Conservation (phyloP, 2,329 filamentous ascomycete species). For the Chalara sp. region DNA sequence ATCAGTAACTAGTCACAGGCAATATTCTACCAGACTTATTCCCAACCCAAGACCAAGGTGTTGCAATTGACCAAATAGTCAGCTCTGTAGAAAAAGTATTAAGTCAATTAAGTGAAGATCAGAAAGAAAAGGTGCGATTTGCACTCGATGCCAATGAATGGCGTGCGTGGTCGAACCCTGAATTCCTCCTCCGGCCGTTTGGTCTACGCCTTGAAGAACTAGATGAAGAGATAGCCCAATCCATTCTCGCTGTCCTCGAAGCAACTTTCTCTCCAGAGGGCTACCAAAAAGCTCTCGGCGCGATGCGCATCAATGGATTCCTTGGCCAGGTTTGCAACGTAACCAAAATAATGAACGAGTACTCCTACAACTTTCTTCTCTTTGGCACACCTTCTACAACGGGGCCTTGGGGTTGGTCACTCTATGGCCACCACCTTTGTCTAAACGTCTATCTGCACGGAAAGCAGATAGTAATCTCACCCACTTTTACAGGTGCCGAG, state of each 20-base stretch:
- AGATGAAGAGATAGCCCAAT: not conserved
- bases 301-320: conserved; percentile 9
- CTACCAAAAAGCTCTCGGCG: conserved; percentile 8
- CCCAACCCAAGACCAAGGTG: conserved; percentile 9
- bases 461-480: conserved; percentile 58
- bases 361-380: conserved; percentile 12
- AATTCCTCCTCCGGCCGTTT: conserved; percentile 7
- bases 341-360: conserved; percentile 6
- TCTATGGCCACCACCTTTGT: conserved; percentile 72
- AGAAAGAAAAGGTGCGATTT: conserved; percentile 39
- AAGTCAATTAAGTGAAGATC: conserved; percentile 2
- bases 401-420: conserved; percentile 9
- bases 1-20: conserved; percentile 59
- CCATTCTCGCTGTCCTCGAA: conserved; percentile 8
- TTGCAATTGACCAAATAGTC: conserved; percentile 8
- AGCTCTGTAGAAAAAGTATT: conserved; percentile 41
- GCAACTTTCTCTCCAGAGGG: conserved; percentile 10
- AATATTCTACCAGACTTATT: conserved; percentile 6
- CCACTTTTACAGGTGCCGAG: conserved; percentile 73
- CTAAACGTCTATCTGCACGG: conserved; percentile 62
- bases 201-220: conserved; percentile 10
- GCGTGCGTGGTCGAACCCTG: conserved; percentile 13
- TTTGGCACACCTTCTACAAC: conserved; percentile 9
- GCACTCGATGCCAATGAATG: conserved; percentile 44
- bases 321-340: conserved; percentile 10